Evolutionary conservation across 768 basidiomycete species (phyloP).

Genomic region (Tulasnella sp.): DNA sequence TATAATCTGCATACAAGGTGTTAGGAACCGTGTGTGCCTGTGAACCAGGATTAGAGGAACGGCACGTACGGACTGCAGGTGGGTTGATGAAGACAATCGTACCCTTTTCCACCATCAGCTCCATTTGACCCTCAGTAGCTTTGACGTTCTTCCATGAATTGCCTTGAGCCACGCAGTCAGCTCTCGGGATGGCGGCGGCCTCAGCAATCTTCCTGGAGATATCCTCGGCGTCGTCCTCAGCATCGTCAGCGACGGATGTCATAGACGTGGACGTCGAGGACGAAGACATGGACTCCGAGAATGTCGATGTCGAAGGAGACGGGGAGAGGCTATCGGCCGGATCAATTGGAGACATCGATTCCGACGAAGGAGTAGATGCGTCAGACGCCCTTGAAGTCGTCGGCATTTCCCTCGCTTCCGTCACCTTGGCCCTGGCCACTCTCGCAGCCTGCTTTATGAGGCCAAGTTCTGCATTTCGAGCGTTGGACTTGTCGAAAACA

Average conservation of each 20-base stretch:
- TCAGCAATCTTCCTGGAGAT: neutral
- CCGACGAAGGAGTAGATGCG: neutral
- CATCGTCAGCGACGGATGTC: neutral
- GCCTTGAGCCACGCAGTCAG: neutral
- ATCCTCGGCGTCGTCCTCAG: neutral
- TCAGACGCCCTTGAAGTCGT: no score
- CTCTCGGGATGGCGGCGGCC: neutral
- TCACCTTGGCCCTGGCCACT: neutral
- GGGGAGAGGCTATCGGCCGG: neutral
- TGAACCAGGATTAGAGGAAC: neutral
- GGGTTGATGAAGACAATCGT: slow-evolving; percentile 3
- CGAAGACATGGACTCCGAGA: neutral
- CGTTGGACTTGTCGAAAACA: slow-evolving; percentile 10
- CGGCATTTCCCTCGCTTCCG: no score
- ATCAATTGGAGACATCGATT: no score
- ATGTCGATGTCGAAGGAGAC: neutral
- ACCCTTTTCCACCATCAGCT: slow-evolving; percentile 5
- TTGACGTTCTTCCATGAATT: neutral
- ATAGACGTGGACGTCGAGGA: neutral
- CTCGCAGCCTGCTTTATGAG: neutral
- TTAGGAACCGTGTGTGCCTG: neutral
- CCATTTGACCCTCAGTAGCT: neutral
- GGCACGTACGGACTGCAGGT: slow-evolving; percentile 10
- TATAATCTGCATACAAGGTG: neutral
- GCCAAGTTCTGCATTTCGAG: slow-evolving; percentile 5